Evolutionary conservation across 352 stramenopile genomes (phyloP).

Genomic region (Elongisporangium undulatum): DNA sequence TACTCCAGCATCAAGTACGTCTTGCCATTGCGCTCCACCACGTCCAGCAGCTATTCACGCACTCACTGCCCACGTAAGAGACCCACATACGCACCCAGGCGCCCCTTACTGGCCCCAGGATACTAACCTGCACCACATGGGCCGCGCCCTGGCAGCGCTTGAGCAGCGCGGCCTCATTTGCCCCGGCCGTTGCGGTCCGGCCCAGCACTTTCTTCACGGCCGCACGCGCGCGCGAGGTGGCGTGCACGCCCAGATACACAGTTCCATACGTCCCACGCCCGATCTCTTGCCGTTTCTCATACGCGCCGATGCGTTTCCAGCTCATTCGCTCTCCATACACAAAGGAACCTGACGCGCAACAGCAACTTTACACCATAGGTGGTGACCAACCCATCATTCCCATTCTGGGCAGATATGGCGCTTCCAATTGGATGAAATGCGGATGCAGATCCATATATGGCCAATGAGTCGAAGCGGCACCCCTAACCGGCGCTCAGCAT

Average conservation of each 20-base stretch:
- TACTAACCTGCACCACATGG: slow-evolving; percentile 55
- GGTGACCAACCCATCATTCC: neutral
- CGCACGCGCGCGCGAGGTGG: slow-evolving; percentile 24
- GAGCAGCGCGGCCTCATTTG: slow-evolving; percentile 49
- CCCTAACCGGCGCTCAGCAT: neutral
- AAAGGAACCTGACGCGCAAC: neutral
- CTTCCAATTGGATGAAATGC: neutral
- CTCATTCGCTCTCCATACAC: neutral
- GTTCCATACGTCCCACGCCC: slow-evolving; percentile 76
- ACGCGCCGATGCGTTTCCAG: slow-evolving; percentile 53
- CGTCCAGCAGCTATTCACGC: slow-evolving; percentile 41
- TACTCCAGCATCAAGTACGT: slow-evolving; percentile 72
- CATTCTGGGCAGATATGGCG: neutral
- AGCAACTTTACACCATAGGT: neutral
- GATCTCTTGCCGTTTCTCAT: slow-evolving; percentile 73
- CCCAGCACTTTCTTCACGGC: slow-evolving; percentile 79
- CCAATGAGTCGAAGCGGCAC: neutral
- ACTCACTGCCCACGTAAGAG: neutral
- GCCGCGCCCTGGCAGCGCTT: slow-evolving; percentile 30
- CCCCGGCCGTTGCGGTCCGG: slow-evolving; percentile 17
- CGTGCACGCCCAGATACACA: slow-evolving; percentile 62
- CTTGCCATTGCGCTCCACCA: slow-evolving; percentile 55
- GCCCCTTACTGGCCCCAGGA: neutral
- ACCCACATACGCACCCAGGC: neutral
- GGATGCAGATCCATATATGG: neutral